Evolutionary conservation across 768 basidiomycete genomes (phyloP).

Genomic region (Boletus bicolor): DNA sequence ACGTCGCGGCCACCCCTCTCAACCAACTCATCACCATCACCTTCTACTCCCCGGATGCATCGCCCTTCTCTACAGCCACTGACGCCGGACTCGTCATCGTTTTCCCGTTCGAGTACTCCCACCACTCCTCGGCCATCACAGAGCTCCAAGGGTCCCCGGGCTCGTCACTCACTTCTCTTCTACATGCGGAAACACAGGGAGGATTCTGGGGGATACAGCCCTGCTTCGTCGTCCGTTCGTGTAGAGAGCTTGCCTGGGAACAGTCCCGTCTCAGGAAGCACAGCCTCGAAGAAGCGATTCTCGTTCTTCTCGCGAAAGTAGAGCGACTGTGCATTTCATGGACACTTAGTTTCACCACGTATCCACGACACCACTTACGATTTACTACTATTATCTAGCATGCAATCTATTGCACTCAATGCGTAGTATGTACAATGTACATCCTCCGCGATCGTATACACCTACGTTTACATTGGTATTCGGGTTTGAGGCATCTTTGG

Average conservation of each 20-base stretch:
- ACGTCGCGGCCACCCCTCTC: conserved; percentile 20
- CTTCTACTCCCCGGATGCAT: conserved; percentile 22
- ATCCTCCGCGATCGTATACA: conserved; percentile 5
- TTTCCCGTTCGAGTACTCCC: conserved; percentile 31
- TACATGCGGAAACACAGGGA: conserved; percentile 30
- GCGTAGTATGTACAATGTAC: conserved; percentile 14
- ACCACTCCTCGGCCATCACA: conserved; percentile 27
- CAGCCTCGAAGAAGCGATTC: conserved; percentile 26
- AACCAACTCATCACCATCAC: conserved; percentile 14
- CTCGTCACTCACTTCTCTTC: conserved; percentile 29
- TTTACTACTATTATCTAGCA: conserved; percentile 14
- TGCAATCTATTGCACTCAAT: conserved; percentile 16
- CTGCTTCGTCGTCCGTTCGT: conserved; percentile 22
- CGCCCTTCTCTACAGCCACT: conserved; percentile 28
- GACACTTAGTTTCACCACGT: conserved; percentile 12
- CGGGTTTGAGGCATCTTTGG: neutral
- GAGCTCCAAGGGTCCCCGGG: conserved; percentile 26
- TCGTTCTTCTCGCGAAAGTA: conserved; percentile 32
- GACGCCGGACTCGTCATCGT: conserved; percentile 30
- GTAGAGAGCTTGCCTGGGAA: conserved; percentile 16
- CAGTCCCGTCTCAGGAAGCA: conserved; percentile 2
- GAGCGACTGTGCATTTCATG: conserved; percentile 7
- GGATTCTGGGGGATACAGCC: conserved; percentile 18
- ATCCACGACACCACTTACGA: conserved; percentile 19
- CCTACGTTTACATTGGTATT: conserved; percentile 5